Conservation (phyloP, 2,329 filamentous ascomycete genomes). For the Trichoderma aggressivum region DNA sequence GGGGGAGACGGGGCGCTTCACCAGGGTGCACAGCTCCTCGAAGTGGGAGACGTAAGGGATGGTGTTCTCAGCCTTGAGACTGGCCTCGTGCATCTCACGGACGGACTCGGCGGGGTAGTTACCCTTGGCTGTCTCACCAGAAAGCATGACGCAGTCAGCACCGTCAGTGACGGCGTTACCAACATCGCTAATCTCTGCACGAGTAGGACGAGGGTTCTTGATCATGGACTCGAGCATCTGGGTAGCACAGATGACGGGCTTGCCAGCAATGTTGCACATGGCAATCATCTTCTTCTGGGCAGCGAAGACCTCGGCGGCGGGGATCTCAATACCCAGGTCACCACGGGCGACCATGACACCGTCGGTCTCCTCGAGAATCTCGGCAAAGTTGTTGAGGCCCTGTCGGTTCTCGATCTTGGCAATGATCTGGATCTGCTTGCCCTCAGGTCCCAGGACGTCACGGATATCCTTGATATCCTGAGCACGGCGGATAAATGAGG, state of each 20-base stretch:
- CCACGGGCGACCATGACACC: slow-evolving; percentile 99
- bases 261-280: slow-evolving; percentile 99
- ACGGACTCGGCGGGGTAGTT: slow-evolving; percentile 90
- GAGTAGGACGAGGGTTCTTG: slow-evolving; percentile 97
- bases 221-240: slow-evolving; percentile 99
- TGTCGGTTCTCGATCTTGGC: slow-evolving; percentile 99
- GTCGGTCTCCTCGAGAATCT: slow-evolving; percentile 93
- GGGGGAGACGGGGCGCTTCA: slow-evolving; percentile 78
- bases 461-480: slow-evolving; percentile 93
- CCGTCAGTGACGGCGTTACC: slow-evolving; percentile 97
- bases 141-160: slow-evolving; percentile 99
- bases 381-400: slow-evolving; percentile 98
- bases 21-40: slow-evolving; percentile 85
- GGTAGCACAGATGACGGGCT: slow-evolving; percentile 97
- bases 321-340: slow-evolving; percentile 94
- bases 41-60: slow-evolving; percentile 97
- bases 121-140: slow-evolving; percentile 98
- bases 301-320: slow-evolving; percentile 96
- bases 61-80: slow-evolving; percentile 92
- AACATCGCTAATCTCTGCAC: slow-evolving; percentile 97
- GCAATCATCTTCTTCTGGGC: slow-evolving; percentile 99
- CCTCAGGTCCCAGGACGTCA: slow-evolving; percentile 82
- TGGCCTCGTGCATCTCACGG: slow-evolving; percentile 97
- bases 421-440: slow-evolving; percentile 98
- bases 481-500: slow-evolving; percentile 93